Percentiles rank a stretch among this genome's conserved stretches.
Evolutionary conservation across 164 flowering plant genomes (phyloP).

Genomic region (Stephania cephalantha): DNA sequence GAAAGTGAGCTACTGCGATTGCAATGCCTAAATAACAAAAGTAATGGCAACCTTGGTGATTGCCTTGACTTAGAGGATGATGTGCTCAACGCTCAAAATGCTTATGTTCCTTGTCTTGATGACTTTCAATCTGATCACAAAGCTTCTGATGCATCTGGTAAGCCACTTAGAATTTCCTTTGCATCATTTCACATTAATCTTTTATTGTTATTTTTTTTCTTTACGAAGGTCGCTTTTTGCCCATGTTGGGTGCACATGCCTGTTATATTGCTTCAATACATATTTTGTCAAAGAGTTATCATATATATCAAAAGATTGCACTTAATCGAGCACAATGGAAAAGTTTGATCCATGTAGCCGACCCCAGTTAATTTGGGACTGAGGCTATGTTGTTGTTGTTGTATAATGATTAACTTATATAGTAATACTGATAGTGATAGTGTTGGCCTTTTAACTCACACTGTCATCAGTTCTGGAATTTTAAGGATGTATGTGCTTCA

Average conservation of each 20-base stretch:
- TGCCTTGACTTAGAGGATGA: slow-evolving; percentile 61
- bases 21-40: slow-evolving; percentile 34
- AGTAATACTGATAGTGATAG: no score
- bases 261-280: neutral
- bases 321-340: no score
- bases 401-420: no score
- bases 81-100: slow-evolving; percentile 27
- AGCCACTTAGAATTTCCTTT: neutral
- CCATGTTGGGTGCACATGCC: neutral
- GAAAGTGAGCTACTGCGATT: slow-evolving; percentile 64
- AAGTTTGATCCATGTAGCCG: no score
- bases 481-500: neutral
- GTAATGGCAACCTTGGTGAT: slow-evolving; percentile 29
- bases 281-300: neutral
- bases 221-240: neutral
- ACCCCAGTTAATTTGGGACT: no score
- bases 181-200: neutral
- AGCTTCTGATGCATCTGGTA: slow-evolving; percentile 27
- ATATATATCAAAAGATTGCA: no score
- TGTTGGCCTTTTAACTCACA: neutral
- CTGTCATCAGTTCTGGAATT: neutral
- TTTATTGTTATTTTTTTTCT: neutral
- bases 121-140: slow-evolving; percentile 41
- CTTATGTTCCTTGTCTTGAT: slow-evolving; percentile 23
- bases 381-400: no score